These are phyloP conservation scores for Cichorium intybus DNA, from an alignment of 140 eudicot genomes.

Conservation along the genomic window DNA sequence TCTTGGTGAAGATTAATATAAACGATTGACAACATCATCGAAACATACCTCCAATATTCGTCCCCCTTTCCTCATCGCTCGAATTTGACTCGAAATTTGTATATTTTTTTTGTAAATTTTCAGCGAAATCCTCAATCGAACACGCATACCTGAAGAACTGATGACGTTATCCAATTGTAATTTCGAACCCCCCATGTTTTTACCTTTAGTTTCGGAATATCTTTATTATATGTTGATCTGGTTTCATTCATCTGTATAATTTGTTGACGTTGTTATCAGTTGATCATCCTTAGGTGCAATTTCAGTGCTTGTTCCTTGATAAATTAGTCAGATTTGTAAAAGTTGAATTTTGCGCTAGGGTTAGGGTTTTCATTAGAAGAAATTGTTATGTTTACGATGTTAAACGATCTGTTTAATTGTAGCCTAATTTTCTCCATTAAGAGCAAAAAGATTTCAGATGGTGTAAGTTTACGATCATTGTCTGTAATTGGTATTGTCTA, in stretches of 20 bases:
- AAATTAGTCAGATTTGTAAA: constrained; percentile 6
- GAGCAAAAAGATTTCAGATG: background rate
- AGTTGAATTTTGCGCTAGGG: constrained; percentile 28
- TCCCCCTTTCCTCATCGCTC: constrained; percentile 27
- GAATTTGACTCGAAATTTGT: constrained; percentile 17
- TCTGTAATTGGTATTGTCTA: background rate
- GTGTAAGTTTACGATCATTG: constrained; percentile 1
- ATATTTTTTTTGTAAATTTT: constrained; percentile 6
- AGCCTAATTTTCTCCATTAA: background rate
- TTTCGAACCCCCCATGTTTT: constrained; percentile 29
- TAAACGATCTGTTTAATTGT: constrained; percentile 7
- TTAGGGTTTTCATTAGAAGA: constrained; percentile 31
- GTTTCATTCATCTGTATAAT: constrained; percentile 1
- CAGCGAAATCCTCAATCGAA: constrained; percentile 33
- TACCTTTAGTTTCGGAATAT: constrained; percentile 14
- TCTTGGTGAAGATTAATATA: background rate
- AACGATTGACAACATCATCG: constrained; percentile 33
- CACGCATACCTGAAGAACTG: constrained; percentile 27
- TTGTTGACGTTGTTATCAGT: background rate
- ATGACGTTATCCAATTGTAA: constrained; percentile 40
- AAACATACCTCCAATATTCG: constrained; percentile 23
- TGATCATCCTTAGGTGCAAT: constrained; percentile 10
- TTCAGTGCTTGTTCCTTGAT: background rate
- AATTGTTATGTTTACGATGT: background rate
- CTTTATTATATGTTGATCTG: constrained; percentile 15